Base-by-base conservation (phyloP, 805 yeast genomes). In the Wickerhamiella dianesei region DNA sequence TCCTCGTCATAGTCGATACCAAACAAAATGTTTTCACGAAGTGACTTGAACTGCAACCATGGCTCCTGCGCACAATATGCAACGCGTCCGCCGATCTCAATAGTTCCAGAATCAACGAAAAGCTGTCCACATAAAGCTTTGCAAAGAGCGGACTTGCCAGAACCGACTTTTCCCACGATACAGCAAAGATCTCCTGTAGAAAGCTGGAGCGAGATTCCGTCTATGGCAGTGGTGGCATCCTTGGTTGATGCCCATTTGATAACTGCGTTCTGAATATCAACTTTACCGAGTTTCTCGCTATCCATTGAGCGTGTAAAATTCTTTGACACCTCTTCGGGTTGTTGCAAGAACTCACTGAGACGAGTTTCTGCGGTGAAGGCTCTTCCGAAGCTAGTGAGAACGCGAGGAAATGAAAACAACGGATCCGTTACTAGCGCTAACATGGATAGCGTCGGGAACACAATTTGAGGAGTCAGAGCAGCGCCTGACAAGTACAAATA, bases 11-110 rank as follows among this genome's bases (percentile, higher is more conserved):
- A 82, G 54, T 72, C 78, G 56, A 81, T 85, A 19, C 96, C 96
- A 64, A 88, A 88, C 48, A 85, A 47, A 40, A 55, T 46, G 21
- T 88, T 88, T 21, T 87, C 95, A 52, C 76, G 80, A 21, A 85
- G 83, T 0, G 89, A 71, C 42, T 89, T 94, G 64, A 85, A 88
- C 80, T 85, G 80, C 51, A 88, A 85, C 96, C 96, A 88, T 1
- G 96, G 88, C 36, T 82, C 77, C 64, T 86, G 96, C 3, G 92
- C 76, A 42, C 80, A 89, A 60, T 84, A 86, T 0, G 95, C 95
- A 39, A 82, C 67, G 41, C 73, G 68, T 42, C 95, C 95, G 56
- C 72, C 76, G 13, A 78, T 70, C 14, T 68, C 68, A 4, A 82
- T 82, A 16, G 73, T 66, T 37, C 96, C 96, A 47, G 73, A 71